These are phyloP conservation scores for Teunomyces atbi DNA, from an alignment of 805 yeast species.

Conservation along the genomic window DNA sequence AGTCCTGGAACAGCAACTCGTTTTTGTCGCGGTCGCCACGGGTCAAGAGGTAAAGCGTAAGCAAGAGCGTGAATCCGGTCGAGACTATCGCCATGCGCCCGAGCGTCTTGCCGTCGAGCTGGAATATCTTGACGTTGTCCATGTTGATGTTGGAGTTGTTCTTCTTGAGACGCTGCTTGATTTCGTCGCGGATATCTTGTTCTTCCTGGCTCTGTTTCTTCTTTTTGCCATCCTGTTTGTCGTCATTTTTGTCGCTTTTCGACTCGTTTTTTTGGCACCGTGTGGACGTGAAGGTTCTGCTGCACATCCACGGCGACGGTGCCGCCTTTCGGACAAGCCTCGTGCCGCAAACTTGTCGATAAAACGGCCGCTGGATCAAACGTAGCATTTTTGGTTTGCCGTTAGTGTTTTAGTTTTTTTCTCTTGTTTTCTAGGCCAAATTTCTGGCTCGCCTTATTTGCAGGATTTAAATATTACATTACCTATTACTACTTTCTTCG, in stretches of 20 bases:
- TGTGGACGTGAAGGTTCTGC: no score
- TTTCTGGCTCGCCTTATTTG: no score
- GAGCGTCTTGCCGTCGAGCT: constrained; percentile 15
- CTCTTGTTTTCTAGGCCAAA: no score
- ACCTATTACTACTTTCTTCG: constrained; percentile 4
- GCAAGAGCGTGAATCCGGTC: constrained; percentile 17
- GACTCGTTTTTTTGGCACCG: neutral
- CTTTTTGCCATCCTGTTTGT: constrained; percentile 7
- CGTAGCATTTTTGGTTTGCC: no score
- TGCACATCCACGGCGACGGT: no score
- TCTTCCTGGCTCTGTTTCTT: constrained; percentile 22
- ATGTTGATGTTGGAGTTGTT: constrained; percentile 26
- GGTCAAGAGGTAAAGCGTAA: constrained; percentile 17
- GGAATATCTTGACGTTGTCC: constrained; percentile 31
- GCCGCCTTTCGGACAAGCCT: no score
- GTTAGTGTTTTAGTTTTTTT: no score
- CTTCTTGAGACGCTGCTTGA: constrained; percentile 29
- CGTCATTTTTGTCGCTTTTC: neutral
- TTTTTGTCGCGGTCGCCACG: constrained; percentile 16
- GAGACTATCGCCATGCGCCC: constrained; percentile 12
- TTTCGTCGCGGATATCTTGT: constrained; percentile 32
- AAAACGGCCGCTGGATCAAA: no score
- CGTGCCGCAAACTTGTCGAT: no score
- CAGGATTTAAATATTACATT: neutral
- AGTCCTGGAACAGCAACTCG: constrained; percentile 70